These are phyloP conservation scores for Fusarium graminum DNA, from an alignment of 2,329 filamentous ascomycete genomes.

Conservation along the genomic window DNA sequence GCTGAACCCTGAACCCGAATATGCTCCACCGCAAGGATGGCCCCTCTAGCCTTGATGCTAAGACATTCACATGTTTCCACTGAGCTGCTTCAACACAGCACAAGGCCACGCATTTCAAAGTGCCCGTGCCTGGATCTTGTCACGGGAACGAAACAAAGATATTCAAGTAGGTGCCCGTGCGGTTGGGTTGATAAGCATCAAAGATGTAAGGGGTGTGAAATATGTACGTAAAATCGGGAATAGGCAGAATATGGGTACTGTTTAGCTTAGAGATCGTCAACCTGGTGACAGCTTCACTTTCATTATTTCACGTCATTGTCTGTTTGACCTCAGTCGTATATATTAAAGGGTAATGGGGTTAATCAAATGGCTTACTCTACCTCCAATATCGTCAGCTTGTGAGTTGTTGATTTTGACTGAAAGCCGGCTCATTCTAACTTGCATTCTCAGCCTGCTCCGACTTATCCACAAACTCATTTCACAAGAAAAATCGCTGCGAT, in stretches of 20 bases:
- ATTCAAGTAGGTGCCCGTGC: neutral
- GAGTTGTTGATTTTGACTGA: neutral
- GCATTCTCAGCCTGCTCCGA: neutral
- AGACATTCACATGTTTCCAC: conserved; percentile 18
- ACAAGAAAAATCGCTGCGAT: neutral
- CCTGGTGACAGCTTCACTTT: neutral
- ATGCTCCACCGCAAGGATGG: conserved; percentile 6
- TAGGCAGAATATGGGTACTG: neutral
- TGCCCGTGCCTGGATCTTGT: neutral
- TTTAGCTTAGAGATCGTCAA: neutral
- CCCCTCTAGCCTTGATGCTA: neutral
- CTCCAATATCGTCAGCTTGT: neutral
- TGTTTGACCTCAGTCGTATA: neutral
- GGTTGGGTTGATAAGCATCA: neutral
- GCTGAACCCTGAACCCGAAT: conserved; percentile 4
- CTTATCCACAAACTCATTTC: conserved; percentile 1
- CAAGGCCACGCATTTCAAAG: neutral
- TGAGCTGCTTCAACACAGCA: conserved; percentile 14
- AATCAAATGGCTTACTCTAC: neutral
- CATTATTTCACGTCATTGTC: neutral
- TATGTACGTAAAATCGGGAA: neutral
- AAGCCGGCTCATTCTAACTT: neutral
- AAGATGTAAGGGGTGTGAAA: neutral
- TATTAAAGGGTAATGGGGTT: neutral
- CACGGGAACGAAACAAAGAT: neutral